Conservation (phyloP, 495 filamentous ascomycete species). For the Penicillium alfredii region DNA sequence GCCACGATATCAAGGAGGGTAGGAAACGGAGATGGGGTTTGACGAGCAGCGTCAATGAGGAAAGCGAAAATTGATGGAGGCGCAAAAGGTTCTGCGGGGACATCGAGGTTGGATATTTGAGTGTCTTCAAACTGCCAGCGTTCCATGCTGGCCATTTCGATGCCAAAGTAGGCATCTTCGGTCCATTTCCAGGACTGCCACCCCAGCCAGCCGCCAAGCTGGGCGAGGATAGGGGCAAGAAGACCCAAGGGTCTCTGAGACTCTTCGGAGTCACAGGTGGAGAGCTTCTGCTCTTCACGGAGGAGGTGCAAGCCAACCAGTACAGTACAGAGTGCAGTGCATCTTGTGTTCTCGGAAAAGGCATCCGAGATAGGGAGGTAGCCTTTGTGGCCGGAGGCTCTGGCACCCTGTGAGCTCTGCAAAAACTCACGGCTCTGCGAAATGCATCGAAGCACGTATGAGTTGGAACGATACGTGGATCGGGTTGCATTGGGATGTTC, state of each 20-base stretch:
- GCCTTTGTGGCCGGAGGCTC: slow-evolving; percentile 46
- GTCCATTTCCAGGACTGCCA: slow-evolving; percentile 65
- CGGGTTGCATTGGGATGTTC: slow-evolving; percentile 20
- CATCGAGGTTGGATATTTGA: slow-evolving; percentile 38
- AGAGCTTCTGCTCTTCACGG: slow-evolving; percentile 82
- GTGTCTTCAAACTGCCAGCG: slow-evolving; percentile 57
- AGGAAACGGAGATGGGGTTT: slow-evolving; percentile 44
- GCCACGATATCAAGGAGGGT: slow-evolving; percentile 54
- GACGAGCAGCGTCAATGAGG: slow-evolving; percentile 43
- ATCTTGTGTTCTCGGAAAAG: slow-evolving; percentile 48
- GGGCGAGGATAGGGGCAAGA: slow-evolving; percentile 66
- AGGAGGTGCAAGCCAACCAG: slow-evolving; percentile 77
- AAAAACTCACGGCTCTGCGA: slow-evolving; percentile 51
- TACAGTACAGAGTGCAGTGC: slow-evolving; percentile 57
- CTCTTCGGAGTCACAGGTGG: slow-evolving; percentile 53
- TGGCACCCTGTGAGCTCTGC: slow-evolving; percentile 46
- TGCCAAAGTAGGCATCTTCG: slow-evolving; percentile 56
- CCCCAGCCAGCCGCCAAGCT: slow-evolving; percentile 77
- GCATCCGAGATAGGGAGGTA: slow-evolving; percentile 57
- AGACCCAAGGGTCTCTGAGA: slow-evolving; percentile 46
- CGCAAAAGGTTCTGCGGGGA: slow-evolving; percentile 54
- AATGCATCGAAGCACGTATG: slow-evolving; percentile 40
- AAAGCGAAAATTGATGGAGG: slow-evolving; percentile 67
- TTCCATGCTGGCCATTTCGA: slow-evolving; percentile 59
- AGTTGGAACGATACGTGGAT: slow-evolving; percentile 42